Conservation (phyloP, 768 basidiomycete genomes). For the Chiua virens region DNA sequence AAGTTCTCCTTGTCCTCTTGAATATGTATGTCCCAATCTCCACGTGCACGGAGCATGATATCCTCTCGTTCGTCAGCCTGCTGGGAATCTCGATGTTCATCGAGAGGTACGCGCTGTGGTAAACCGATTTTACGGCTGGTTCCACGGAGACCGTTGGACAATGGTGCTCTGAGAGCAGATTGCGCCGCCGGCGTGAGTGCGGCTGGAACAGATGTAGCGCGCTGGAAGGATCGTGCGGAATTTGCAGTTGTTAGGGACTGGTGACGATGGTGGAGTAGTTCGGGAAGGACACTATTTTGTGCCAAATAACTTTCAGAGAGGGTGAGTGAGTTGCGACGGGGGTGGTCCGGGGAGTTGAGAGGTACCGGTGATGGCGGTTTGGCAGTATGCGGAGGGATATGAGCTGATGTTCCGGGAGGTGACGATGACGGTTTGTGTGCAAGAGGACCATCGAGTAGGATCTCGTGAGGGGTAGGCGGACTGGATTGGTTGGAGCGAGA, state of each 20-base stretch:
- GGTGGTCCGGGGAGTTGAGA: slow-evolving; percentile 38
- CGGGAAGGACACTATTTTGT: slow-evolving; percentile 34
- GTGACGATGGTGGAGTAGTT: slow-evolving; percentile 30
- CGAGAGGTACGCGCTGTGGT: slow-evolving; percentile 39
- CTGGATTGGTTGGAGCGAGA: slow-evolving; percentile 37
- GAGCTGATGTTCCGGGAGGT: slow-evolving; percentile 20
- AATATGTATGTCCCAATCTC: slow-evolving; percentile 28
- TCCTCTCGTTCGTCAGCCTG: slow-evolving; percentile 37
- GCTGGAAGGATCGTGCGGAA: slow-evolving; percentile 57
- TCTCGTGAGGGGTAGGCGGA: slow-evolving; percentile 43
- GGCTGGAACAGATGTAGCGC: slow-evolving; percentile 63
- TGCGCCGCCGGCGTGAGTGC: slow-evolving; percentile 32
- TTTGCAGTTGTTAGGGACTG: slow-evolving; percentile 22
- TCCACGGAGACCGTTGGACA: slow-evolving; percentile 34
- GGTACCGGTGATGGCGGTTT: slow-evolving; percentile 36
- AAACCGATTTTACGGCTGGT: slow-evolving; percentile 35
- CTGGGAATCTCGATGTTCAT: slow-evolving; percentile 34
- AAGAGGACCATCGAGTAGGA: slow-evolving; percentile 23
- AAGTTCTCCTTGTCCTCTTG: slow-evolving; percentile 44
- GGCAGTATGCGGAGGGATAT: slow-evolving; percentile 6
- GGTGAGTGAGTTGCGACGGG: slow-evolving; percentile 52
- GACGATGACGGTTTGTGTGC: slow-evolving; percentile 26
- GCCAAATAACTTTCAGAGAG: slow-evolving; percentile 66
- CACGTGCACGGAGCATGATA: slow-evolving; percentile 24
- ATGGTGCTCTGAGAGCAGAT: slow-evolving; percentile 27